Evolutionary conservation across 2,329 filamentous ascomycete species (phyloP).

Genomic region (Nannizziopsis arthrosporioides): DNA sequence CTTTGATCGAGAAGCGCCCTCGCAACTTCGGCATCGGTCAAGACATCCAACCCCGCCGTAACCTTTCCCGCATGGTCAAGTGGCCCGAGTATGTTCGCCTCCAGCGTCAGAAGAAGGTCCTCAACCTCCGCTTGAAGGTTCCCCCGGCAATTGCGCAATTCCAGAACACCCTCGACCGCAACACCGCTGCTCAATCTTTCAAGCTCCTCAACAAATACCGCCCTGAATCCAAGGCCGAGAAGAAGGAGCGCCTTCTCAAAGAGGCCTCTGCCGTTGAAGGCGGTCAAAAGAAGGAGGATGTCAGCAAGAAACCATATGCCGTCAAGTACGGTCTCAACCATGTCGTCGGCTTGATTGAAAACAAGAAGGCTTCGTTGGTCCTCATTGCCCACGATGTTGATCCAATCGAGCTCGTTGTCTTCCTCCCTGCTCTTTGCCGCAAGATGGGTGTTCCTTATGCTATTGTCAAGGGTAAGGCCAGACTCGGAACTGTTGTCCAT

Average conservation of each 20-base stretch:
- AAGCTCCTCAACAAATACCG: constrained; percentile 99
- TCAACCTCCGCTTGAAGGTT: constrained; percentile 97
- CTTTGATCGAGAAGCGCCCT: constrained; percentile 94
- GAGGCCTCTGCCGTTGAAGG: constrained; percentile 96
- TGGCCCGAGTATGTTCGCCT: constrained; percentile 99
- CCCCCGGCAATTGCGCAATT: constrained; percentile 96
- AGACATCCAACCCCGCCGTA: constrained; percentile 93
- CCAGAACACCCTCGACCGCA: constrained; percentile 91
- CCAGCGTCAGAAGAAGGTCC: constrained; percentile 89
- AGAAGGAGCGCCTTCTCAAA: constrained; percentile 98
- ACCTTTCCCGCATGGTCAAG: constrained; percentile 96
- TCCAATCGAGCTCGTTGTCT: constrained; percentile 98
- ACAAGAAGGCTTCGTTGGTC: constrained; percentile 98
- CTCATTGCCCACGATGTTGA: constrained; percentile 99
- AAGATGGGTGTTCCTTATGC: constrained; percentile 99
- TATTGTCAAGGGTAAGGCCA: constrained; percentile 99
- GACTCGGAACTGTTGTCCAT: constrained; percentile 97
- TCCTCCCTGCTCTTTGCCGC: constrained; percentile 96
- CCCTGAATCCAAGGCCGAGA: constrained; percentile 96
- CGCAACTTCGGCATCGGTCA: constrained; percentile 98
- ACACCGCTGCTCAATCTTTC: constrained; percentile 92
- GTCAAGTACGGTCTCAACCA: constrained; percentile 99
- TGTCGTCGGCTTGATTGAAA: constrained; percentile 92
- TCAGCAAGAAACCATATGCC: constrained; percentile 98
- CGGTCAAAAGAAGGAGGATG: constrained; percentile 99